These are phyloP conservation scores for Bipolaris cookei DNA, from an alignment of 2,329 filamentous ascomycete species.

Conservation along the genomic window DNA sequence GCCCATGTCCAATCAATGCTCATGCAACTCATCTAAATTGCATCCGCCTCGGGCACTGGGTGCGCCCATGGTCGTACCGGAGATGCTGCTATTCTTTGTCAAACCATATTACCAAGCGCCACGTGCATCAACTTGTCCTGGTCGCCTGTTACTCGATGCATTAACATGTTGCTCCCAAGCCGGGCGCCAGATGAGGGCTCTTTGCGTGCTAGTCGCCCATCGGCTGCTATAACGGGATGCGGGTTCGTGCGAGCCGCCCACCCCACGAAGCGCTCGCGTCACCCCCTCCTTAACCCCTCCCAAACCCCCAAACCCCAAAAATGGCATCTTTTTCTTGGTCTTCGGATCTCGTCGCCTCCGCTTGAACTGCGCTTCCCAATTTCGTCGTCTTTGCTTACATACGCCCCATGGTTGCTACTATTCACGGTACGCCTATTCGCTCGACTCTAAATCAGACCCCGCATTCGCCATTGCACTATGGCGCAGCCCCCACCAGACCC, in stretches of 20 bases:
- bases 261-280: conserved; percentile 37
- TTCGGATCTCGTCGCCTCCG: conserved; percentile 19
- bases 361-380: conserved; percentile 7
- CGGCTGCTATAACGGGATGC: conserved; percentile 35
- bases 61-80: too few relatives aligned
- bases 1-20: too few relatives aligned
- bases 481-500: not conserved
- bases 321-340: conserved; percentile 12
- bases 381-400: not conserved
- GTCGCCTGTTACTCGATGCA: too few relatives aligned
- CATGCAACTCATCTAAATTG: too few relatives aligned
- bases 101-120: too few relatives aligned
- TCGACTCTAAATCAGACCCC: not conserved
- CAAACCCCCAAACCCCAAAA: conserved; percentile 17
- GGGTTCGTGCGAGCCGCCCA: conserved; percentile 23
- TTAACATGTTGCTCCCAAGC: not conserved
- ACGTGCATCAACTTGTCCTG: too few relatives aligned
- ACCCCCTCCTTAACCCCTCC: too few relatives aligned
- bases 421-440: not conserved
- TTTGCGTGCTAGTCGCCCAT: conserved; percentile 24
- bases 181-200: conserved; percentile 43
- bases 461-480: not conserved
- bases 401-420: not conserved
- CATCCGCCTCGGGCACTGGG: too few relatives aligned
- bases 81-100: too few relatives aligned